Base-by-base conservation (phyloP, 345 rosid species). In the Psidium guajava region DNA sequence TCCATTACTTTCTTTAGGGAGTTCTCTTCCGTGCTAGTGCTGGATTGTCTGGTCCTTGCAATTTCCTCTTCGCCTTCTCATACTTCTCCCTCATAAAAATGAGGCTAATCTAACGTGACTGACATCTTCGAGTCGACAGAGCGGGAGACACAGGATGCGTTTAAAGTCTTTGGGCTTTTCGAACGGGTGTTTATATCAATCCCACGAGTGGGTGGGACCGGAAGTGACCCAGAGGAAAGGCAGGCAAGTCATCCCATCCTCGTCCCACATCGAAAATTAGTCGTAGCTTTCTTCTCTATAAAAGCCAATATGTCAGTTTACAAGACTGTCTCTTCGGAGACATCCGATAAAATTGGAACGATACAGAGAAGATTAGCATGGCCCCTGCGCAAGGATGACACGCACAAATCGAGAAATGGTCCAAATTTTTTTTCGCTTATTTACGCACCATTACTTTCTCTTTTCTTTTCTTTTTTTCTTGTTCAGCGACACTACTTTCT, bases 301-400 rank as follows among this genome's bases (percentile, higher is more conserved):
- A 6, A 59, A 0, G 18, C 18, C 73, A 27, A 59, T 18, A 2
- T 12, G 16, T 28, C 32, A 6, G 2, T 4, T 0, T 13, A 0
- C 2, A 6, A 15, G 9, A 1, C 1, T 6, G 18, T 59, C 69
- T 12, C 4, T 13, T 59, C 3, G 73, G 73, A 14, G 28, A 6
- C 36, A 59, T 59, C 73, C 73, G 3, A n/a, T 59, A 13, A 59
- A 59, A 27, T 59, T 27, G 36, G 20, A 16, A 59, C 20, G 5
- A 27, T 6, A 27, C 2, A 32, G 3, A 5, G 36, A 59, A 59
- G 28, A 59, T 59, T 59, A 59, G 73, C 73, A 59, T 59, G 9
- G 73, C 20, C 20, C 40, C 36, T 52, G 18, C 54, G 54, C 54
- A 15, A 52, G 54, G 6, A 52, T 52, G 20, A 52, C 54, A 52